Evolutionary conservation across 306 rosid species (phyloP).

Genomic region (Sindora glabra): DNA sequence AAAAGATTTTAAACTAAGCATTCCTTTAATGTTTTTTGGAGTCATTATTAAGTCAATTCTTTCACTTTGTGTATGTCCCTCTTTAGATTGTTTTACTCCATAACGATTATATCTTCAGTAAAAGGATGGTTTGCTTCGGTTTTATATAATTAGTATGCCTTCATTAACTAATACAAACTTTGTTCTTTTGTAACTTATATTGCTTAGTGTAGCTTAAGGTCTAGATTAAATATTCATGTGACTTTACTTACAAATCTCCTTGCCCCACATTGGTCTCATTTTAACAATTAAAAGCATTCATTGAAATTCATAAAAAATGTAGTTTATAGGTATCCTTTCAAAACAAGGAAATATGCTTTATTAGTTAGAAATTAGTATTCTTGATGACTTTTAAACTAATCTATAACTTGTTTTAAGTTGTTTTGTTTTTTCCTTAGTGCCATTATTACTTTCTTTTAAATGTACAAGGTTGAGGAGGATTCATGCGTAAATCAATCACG

Average conservation of each 20-base stretch:
- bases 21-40: conserved; percentile 51
- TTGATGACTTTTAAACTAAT: neutral
- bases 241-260: neutral
- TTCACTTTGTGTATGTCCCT: conserved; percentile 57
- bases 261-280: neutral
- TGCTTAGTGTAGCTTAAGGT: too few relatives aligned
- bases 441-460: conserved; percentile 25
- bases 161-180: too few relatives aligned
- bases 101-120: too few relatives aligned
- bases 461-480: conserved; percentile 70
- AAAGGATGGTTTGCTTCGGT: conserved; percentile 1
- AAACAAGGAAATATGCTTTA: neutral
- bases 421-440: conserved; percentile 5
- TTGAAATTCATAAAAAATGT: neutral
- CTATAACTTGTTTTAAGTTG: neutral
- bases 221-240: neutral
- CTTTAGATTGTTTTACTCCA: too few relatives aligned
- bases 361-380: neutral
- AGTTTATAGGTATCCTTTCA: neutral
- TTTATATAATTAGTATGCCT: too few relatives aligned
- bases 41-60: conserved; percentile 43
- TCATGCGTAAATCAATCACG: conserved; percentile 69
- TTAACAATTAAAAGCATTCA: neutral
- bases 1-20: conserved; percentile 61
- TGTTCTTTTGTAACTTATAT: too few relatives aligned